Evolutionary conservation across 2,329 filamentous ascomycete genomes (phyloP).

Genomic region (Arthrobotrys conoides): DNA sequence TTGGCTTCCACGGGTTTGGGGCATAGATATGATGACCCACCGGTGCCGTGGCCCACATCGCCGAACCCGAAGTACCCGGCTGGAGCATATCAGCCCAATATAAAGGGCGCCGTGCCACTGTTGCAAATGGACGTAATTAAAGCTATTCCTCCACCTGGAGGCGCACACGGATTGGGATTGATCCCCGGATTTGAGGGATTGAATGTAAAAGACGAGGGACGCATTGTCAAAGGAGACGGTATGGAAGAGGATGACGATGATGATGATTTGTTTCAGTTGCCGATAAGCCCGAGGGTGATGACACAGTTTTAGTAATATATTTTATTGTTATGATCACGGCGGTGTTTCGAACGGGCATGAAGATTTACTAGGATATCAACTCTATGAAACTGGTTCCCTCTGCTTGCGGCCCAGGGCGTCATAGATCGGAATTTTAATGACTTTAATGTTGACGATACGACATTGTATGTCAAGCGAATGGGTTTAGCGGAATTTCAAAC

Average conservation of each 20-base stretch:
- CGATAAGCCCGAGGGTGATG: slow-evolving; percentile 46
- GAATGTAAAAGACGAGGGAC: slow-evolving; percentile 27
- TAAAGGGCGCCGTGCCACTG: slow-evolving; percentile 6
- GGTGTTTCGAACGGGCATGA: neutral
- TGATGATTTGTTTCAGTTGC: slow-evolving; percentile 54
- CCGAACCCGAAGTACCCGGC: slow-evolving; percentile 44
- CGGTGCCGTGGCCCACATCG: slow-evolving; percentile 49
- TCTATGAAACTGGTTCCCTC: neutral
- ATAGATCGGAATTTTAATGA: slow-evolving; percentile 12
- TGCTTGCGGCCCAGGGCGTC: slow-evolving; percentile 5
- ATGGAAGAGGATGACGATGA: slow-evolving; percentile 45
- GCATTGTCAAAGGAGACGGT: slow-evolving; percentile 8
- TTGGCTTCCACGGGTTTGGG: slow-evolving; percentile 51
- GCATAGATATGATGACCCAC: slow-evolving; percentile 48
- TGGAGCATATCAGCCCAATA: slow-evolving; percentile 42
- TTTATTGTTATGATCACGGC: slow-evolving; percentile 1
- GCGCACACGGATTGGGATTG: slow-evolving; percentile 32
- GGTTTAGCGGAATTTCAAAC: slow-evolving; percentile 24
- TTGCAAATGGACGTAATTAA: slow-evolving; percentile 16
- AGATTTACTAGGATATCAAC: slow-evolving; percentile 1
- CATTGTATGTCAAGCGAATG: slow-evolving; percentile 19
- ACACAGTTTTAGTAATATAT: slow-evolving; percentile 33
- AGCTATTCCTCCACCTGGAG: slow-evolving; percentile 32
- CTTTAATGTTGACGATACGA: slow-evolving; percentile 9
- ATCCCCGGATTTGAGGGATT: slow-evolving; percentile 48